phyloP scores from a whole-genome alignment of 352 stramenopile genomes.

The Pythium plurisporium region DNA sequence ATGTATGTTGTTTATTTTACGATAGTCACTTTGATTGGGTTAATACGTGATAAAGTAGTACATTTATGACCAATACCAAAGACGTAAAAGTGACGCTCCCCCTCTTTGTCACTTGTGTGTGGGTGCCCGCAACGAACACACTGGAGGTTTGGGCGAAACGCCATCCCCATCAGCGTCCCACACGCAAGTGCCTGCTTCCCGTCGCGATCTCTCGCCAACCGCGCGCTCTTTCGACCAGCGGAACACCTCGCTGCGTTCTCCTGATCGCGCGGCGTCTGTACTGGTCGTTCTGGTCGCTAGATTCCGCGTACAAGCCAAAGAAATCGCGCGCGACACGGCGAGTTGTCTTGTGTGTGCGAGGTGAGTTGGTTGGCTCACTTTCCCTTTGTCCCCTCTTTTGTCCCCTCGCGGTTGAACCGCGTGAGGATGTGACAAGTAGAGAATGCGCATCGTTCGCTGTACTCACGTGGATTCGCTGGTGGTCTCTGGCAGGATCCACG shows the following conservation, averaged over 20 bases:
- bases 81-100: neutral
- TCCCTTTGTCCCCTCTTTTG: too few relatives aligned
- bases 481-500: too few relatives aligned
- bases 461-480: too few relatives aligned
- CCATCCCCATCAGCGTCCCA: constrained; percentile 18
- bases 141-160: constrained; percentile 26
- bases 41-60: neutral
- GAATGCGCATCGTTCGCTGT: too few relatives aligned
- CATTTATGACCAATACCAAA: constrained; percentile 13
- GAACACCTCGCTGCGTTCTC: neutral
- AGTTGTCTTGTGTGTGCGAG: too few relatives aligned
- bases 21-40: constrained; percentile 5
- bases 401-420: too few relatives aligned
- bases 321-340: constrained; percentile 2
- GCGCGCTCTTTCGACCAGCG: neutral
- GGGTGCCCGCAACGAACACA: constrained; percentile 19
- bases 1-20: neutral
- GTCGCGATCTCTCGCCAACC: constrained; percentile 10
- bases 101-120: constrained; percentile 20
- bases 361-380: too few relatives aligned
- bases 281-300: neutral
- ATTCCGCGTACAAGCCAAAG: neutral
- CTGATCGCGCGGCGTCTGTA: neutral
- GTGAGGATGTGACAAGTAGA: too few relatives aligned
- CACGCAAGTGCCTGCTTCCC: constrained; percentile 8